Conservation (phyloP, 768 basidiomycete genomes). For the Suillus clintonianus region DNA sequence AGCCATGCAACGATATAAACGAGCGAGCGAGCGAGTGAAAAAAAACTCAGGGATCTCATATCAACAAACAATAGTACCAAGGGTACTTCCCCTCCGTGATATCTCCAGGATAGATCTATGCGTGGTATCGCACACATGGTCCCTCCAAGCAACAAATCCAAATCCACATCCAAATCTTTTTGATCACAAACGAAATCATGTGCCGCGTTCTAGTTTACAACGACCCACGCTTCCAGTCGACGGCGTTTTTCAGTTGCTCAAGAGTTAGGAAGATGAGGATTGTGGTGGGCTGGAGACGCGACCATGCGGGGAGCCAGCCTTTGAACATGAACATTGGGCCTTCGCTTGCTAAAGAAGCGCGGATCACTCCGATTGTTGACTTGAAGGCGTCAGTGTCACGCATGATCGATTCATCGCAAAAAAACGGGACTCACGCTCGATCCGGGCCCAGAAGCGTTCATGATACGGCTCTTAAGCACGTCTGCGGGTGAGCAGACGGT, state of each 20-base stretch:
- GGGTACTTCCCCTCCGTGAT: neutral
- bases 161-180: neutral
- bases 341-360: constrained; percentile 65
- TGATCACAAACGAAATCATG: neutral
- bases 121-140: constrained; percentile 1
- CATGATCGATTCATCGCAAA: neutral
- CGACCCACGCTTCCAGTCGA: constrained; percentile 57
- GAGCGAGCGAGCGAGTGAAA: too few species aligned
- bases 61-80: neutral
- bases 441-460: constrained; percentile 86
- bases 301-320: constrained; percentile 89
- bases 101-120: neutral
- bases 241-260: constrained; percentile 75
- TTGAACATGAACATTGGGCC: constrained; percentile 92
- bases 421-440: constrained; percentile 53
- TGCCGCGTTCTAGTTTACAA: constrained; percentile 6
- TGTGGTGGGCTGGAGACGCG: constrained; percentile 82
- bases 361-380: constrained; percentile 75
- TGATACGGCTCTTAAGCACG: constrained; percentile 86
- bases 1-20: neutral
- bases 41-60: neutral
- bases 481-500: constrained; percentile 90
- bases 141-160: neutral
- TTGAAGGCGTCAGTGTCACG: constrained; percentile 19
- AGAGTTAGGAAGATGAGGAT: constrained; percentile 86